Base-by-base conservation (phyloP, 2,329 filamentous ascomycete genomes). In the Trichoderma guizhouense region DNA sequence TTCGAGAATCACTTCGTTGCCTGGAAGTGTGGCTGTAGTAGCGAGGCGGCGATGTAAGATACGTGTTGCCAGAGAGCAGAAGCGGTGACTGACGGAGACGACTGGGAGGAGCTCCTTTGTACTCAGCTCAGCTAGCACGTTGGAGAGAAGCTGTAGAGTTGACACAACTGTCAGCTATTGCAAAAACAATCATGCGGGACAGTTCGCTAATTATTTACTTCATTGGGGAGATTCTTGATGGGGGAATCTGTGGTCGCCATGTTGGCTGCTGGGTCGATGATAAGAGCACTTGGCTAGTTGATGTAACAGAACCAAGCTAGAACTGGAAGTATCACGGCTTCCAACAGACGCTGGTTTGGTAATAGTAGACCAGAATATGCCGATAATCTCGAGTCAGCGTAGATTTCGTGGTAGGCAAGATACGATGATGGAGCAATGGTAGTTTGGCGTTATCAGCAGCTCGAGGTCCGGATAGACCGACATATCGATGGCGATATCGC, bases 1-100 rank as follows among this genome's bases (percentile, higher is more conserved):
- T 82, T 95, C 92, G 55, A 97, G 87, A 47, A 95, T 88, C 51
- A 96, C 82, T 69, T 90, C 88, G 77, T 93, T 76, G 2, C 76
- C 74, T 5, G 79, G 77, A 9, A 78, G 72, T 7, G 75, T 73
- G 3, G 77, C 75, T 18, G 75, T 68, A 24, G 76, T 73, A 3
- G 90, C 81, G 2, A 94, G 84, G 39, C 92, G 90, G 63, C 87
- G 85, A 74, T 92, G 88, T 8, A 94, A 81, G 58, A 93, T 86
- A 30, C 88, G 87, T 5, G 90, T 81, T 71, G 92, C 85, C 53
- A 92, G 78, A 53, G 84, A 87, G 79, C 91, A 86, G 76, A 94
- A 88, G 51, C 88, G 90, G 34, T 85, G 89, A 69, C 87, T 92
- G 69, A 91, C 84, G 60, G 85, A 77, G 55, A 89, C 85, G 70